phyloP scores from a whole-genome alignment of 805 yeast genomes.

The Maudiozyma bulderi region DNA sequence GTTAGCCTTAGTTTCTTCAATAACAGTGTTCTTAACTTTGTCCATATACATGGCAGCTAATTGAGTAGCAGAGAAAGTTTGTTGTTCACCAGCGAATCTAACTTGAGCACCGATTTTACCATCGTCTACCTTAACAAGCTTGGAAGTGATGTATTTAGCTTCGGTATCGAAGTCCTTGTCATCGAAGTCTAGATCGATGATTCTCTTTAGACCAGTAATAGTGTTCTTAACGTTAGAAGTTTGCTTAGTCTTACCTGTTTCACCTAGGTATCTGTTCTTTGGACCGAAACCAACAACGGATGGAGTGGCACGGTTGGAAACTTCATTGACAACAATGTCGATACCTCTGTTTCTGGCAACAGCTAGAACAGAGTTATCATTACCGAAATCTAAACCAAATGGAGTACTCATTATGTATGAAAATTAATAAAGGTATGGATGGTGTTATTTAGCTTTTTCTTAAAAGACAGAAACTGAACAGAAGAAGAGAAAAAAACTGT shows the following conservation, averaged over 20 bases:
- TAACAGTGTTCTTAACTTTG: constrained; percentile 75
- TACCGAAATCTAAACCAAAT: constrained; percentile 97
- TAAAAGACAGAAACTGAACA: neutral
- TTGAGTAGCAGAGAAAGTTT: constrained; percentile 79
- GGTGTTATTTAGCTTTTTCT: neutral
- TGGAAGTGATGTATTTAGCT: constrained; percentile 61
- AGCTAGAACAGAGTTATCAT: constrained; percentile 85
- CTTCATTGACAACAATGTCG: constrained; percentile 96
- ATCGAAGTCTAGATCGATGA: constrained; percentile 64
- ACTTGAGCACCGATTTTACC: constrained; percentile 82
- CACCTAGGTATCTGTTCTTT: constrained; percentile 89
- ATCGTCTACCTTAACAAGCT: constrained; percentile 56
- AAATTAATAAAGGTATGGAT: neutral
- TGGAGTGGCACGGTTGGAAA: constrained; percentile 95
- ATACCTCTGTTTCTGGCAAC: constrained; percentile 98
- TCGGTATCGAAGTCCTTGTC: constrained; percentile 77
- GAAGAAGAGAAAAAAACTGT: neutral
- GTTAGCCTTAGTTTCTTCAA: constrained; percentile 65
- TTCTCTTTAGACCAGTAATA: constrained; percentile 87
- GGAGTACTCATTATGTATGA: constrained; percentile 66
- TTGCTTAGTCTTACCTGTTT: constrained; percentile 91
- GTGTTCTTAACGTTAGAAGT: constrained; percentile 95
- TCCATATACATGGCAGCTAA: constrained; percentile 89
- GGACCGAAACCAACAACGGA: constrained; percentile 82
- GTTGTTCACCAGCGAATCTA: constrained; percentile 67